Evolutionary conservation across 352 stramenopile genomes (phyloP), one percentile per base, ranked within the genome.

Genomic region (Pythium oligandrum): DNA sequence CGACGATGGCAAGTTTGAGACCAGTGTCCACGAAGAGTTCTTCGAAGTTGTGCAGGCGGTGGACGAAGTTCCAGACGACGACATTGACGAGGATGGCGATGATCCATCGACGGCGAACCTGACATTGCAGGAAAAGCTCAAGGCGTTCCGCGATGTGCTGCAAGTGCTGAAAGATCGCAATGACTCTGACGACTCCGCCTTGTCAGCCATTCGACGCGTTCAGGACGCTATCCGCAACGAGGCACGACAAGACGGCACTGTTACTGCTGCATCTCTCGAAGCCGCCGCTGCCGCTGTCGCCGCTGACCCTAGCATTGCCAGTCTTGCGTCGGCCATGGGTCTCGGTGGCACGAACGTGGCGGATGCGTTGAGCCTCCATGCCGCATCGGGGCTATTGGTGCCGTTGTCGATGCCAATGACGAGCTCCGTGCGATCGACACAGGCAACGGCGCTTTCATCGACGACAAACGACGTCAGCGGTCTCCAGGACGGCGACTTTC

Each of bases 11-110:
- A 72, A 80, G 49, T 82, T 75, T 33, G 73, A 89, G 33, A 81
- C 88, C 44, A 73, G 72, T 6, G 67, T 91, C 51, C 79, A 93
- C 48, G 83, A 90, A 63, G 83, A 93, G 52, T 89, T 88, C 51
- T 90, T 93, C 26, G 83, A 93, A 35, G 65, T 88, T n/a, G 69
- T 93, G 12, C 71, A 87, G 47, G 76, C 69, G 31, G 48, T 70
- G 1, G 79, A 80, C 44, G 76, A 90, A 40, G 74, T 90, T 7
- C 72, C 76, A 0, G 79, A 89, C 49, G 80, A 90, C 32, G 79
- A 88, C 6, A 63, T 83, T 3, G 70, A 85, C 3, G 80, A 88
- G 8, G 63, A 72, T 1, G 60, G 65, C 3, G 74, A 80, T 42
- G 76, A 83, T 34, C 64, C 50, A 3, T 46, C 59, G 3, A 50